Percentiles rank a stretch among this genome's conserved stretches.
Evolutionary conservation across 305 asterid genomes (phyloP).

Genomic region (Fraxinus velutina): DNA sequence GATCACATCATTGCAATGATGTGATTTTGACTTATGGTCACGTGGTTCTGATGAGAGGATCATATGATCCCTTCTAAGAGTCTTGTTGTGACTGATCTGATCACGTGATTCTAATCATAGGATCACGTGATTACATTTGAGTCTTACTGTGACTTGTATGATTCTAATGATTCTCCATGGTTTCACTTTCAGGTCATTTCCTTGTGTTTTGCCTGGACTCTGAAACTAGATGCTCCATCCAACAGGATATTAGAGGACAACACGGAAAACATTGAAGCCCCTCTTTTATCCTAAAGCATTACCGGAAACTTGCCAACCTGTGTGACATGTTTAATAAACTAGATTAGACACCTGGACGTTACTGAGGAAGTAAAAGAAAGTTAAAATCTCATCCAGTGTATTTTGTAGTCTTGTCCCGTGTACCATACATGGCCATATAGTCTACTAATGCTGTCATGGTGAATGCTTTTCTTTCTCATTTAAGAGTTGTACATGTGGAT

Average conservation of each 20-base stretch:
- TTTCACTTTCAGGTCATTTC: constrained; percentile 58
- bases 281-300: constrained; percentile 50
- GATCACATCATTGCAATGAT: not conserved
- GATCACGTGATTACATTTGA: not conserved
- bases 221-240: constrained; percentile 42
- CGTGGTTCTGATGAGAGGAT: not conserved
- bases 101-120: not conserved
- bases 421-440: not conserved
- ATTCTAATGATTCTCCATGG: not conserved
- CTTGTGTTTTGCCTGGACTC: constrained; percentile 52
- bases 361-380: not conserved
- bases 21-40: not conserved
- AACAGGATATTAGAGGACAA: constrained; percentile 28
- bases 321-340: not conserved
- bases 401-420: not conserved
- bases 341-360: not conserved
- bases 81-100: not conserved
- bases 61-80: not conserved
- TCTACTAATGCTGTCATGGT: not conserved
- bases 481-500: not conserved
- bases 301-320: not conserved
- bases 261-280: constrained; percentile 55
- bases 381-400: not conserved
- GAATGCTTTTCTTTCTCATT: not conserved
- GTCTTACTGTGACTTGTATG: not conserved